Evolutionary conservation across 345 rosid species (phyloP).

Genomic region (Nephelium lappaceum): DNA sequence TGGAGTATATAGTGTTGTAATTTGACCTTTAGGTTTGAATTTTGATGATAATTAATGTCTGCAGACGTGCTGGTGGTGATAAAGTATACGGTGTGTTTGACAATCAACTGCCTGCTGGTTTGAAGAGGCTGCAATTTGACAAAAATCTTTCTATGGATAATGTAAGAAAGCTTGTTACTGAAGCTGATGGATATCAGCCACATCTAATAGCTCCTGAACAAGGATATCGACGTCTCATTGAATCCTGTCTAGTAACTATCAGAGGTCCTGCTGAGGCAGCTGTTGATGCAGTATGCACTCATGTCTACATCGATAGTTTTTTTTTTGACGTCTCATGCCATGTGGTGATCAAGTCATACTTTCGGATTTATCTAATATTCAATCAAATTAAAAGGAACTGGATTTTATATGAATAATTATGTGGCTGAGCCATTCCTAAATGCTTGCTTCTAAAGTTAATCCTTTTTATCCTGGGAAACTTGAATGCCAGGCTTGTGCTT

Average conservation of each 20-base stretch:
- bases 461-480: neutral
- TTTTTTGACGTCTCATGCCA: neutral
- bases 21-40: constrained; percentile 12
- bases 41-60: constrained; percentile 19
- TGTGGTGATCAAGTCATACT: neutral
- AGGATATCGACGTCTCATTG: constrained; percentile 96
- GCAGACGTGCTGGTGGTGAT: constrained; percentile 98
- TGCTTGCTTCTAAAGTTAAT: neutral
- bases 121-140: constrained; percentile 94
- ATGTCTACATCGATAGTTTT: neutral
- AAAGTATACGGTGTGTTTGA: constrained; percentile 83
- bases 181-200: constrained; percentile 99
- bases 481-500: neutral
- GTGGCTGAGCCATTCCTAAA: neutral
- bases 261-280: constrained; percentile 98
- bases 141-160: constrained; percentile 88
- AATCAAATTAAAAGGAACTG: neutral
- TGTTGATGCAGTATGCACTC: constrained; percentile 74
- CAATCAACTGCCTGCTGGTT: constrained; percentile 82
- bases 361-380: neutral
- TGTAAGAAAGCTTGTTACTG: constrained; percentile 81
- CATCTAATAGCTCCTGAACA: constrained; percentile 98
- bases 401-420: neutral
- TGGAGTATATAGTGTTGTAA: neutral
- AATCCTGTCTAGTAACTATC: constrained; percentile 74